A percentile compares a stretch with the other conserved stretches of the same genome.
These are phyloP conservation scores for Ustilago loliicola DNA, from an alignment of 1,284 basidiomycete genomes.

Conservation along the genomic window DNA sequence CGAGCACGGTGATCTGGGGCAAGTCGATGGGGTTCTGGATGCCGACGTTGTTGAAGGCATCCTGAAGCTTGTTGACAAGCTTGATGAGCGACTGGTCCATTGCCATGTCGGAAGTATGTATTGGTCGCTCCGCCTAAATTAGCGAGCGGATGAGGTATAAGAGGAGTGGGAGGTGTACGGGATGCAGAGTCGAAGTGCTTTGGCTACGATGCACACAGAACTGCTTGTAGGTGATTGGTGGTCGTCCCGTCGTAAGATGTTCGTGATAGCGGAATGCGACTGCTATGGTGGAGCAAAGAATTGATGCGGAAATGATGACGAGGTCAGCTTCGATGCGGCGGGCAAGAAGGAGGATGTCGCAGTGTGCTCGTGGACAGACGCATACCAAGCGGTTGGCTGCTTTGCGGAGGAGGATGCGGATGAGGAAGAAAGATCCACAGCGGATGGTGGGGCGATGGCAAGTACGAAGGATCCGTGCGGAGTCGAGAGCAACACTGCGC, in stretches of 20 bases:
- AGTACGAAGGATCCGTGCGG: not conserved
- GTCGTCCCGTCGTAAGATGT: constrained; percentile 29
- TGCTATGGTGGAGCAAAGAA: not conserved
- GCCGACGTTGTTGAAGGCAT: constrained; percentile 70
- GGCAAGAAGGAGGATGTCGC: not conserved
- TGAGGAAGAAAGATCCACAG: not conserved
- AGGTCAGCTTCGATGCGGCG: not conserved
- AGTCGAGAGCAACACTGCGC: constrained; percentile 5
- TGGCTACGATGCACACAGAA: not conserved
- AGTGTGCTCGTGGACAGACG: not conserved
- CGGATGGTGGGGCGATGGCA: constrained; percentile 6
- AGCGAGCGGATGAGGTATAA: not conserved
- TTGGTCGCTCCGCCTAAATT: constrained; percentile 2
- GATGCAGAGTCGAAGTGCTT: not conserved
- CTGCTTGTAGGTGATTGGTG: not conserved
- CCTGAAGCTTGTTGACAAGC: constrained; percentile 93
- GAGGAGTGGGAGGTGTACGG: not conserved
- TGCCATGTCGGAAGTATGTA: constrained; percentile 32
- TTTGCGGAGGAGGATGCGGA: constrained; percentile 7
- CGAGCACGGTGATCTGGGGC: constrained; percentile 72
- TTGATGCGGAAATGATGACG: not conserved
- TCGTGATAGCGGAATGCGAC: constrained; percentile 23
- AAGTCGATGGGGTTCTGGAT: constrained; percentile 75
- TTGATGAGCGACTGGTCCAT: constrained; percentile 83
- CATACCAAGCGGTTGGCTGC: not conserved